A percentile compares a stretch with the other conserved stretches of the same genome.
Evolutionary conservation across 2,329 filamentous ascomycete species (phyloP).

Genomic region (Biscogniauxia sp.): DNA sequence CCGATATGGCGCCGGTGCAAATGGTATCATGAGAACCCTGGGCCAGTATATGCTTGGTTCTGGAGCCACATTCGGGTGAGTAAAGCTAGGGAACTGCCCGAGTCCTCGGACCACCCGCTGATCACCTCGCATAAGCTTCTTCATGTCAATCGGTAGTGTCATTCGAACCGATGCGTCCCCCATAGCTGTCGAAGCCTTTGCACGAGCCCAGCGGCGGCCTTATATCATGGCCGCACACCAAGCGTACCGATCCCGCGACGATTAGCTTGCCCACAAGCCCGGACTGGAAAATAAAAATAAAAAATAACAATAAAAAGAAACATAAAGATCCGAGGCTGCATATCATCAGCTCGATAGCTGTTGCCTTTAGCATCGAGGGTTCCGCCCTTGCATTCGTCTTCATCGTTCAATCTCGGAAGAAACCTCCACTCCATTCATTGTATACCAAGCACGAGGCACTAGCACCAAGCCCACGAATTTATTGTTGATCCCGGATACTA

Average conservation of each 20-base stretch:
- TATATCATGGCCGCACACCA: constrained; percentile 57
- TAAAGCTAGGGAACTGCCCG: background rate
- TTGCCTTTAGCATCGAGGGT: background rate
- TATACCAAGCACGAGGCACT: background rate
- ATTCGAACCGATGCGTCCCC: constrained; percentile 88
- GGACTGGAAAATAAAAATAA: too few relatives aligned
- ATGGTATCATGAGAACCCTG: constrained; percentile 89
- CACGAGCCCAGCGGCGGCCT: constrained; percentile 69
- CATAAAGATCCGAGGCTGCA: background rate
- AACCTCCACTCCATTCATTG: background rate
- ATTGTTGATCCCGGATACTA: background rate
- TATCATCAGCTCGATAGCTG: background rate
- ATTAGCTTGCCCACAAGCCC: constrained; percentile 15
- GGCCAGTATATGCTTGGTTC: constrained; percentile 97
- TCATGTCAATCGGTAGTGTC: constrained; percentile 98
- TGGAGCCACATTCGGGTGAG: constrained; percentile 91
- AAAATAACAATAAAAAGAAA: too few relatives aligned
- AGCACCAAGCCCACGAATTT: background rate
- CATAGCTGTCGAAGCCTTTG: constrained; percentile 72
- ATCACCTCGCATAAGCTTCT: constrained; percentile 60
- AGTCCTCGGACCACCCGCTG: constrained; percentile 11
- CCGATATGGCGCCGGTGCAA: constrained; percentile 87
- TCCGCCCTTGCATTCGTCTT: background rate
- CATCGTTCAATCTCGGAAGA: background rate
- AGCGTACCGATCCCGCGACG: constrained; percentile 37